Evolutionary conservation across 2,329 filamentous ascomycete genomes (phyloP), one percentile per base, ranked within the genome.

Genomic region (Claviceps purpurea): DNA sequence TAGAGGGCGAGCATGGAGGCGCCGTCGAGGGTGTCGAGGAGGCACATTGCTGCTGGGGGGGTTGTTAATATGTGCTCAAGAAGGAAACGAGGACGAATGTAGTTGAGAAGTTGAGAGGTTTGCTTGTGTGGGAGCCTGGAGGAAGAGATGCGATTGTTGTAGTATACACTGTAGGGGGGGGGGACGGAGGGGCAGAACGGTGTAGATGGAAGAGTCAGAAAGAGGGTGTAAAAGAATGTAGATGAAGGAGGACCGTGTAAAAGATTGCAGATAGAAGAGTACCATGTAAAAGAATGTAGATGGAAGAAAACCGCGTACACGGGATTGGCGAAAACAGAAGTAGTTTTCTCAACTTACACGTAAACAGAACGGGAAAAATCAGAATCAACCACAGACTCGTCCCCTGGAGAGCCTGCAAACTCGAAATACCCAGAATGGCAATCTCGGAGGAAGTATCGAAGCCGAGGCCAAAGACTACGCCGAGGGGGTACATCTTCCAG

Each of bases 381-480:
- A 97, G 67, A 55, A 97, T 97, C 14, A 96, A 72, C 93, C 93
- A 98, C 54, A 97, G 84, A 37, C 83, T 88, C 0, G 89, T 96
- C 1, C 91, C 91, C 55, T 85, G 77, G 0, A 89, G 82, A 0
- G 86, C 90, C 61, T 96, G 86, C 1, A 98, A 82, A 34, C 86
- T 89, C 0, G 88, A 86, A 56, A 97, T 95, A 0, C 91, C 93
- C 0, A 98, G 70, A 7, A 98, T 76, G 0, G 93, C 91, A 61
- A 97, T 87, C 66, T 98, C 91, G 7, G 88, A 95, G 42, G 87
- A 94, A 0, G 93, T 97, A 64, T 97, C 93, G 64, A 98, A 97
- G 0, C 91, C 93, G 0, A 97, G 74, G 0, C 91, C 93, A 61
- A 91, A 97, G 4, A 97, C 71, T 0, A 97, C 76, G 0, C 91